Evolutionary conservation across 2,329 filamentous ascomycete genomes (phyloP).

Genomic region (Talaromyces islandicus): DNA sequence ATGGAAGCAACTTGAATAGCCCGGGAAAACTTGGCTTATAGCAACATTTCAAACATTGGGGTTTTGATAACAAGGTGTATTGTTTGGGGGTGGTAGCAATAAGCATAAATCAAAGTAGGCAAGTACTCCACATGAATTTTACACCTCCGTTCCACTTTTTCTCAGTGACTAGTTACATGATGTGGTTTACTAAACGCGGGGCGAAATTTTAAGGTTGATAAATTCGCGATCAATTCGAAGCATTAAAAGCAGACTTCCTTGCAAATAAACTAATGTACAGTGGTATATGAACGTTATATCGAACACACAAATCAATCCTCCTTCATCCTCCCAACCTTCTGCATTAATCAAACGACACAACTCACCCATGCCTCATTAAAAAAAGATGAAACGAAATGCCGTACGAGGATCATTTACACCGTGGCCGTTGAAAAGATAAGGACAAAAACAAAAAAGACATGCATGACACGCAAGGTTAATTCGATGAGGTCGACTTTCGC

Average conservation of each 20-base stretch:
- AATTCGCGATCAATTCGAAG: background rate
- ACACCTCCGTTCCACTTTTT: background rate
- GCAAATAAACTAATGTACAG: constrained; percentile 10
- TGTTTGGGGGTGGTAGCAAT: background rate
- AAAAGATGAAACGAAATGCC: constrained; percentile 1
- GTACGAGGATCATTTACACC: constrained; percentile 10
- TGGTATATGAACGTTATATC: constrained; percentile 11
- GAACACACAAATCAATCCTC: constrained; percentile 4
- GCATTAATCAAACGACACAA: background rate
- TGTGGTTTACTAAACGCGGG: background rate
- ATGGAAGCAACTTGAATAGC: background rate
- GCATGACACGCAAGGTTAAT: constrained; percentile 8
- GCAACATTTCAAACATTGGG: background rate
- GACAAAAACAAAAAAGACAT: background rate
- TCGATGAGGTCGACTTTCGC: constrained; percentile 23
- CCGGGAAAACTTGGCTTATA: background rate
- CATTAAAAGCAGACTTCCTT: background rate
- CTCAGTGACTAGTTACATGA: background rate
- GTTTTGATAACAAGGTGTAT: background rate
- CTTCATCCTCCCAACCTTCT: background rate
- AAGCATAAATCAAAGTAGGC: background rate
- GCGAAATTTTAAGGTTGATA: background rate
- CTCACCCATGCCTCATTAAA: constrained; percentile 1
- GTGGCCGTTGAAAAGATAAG: background rate
- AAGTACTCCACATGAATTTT: background rate